Percentiles rank a stretch among this genome's conserved stretches.
Evolutionary conservation across 1,284 basidiomycete species (phyloP).

Genomic region (Peniophora sp.): DNA sequence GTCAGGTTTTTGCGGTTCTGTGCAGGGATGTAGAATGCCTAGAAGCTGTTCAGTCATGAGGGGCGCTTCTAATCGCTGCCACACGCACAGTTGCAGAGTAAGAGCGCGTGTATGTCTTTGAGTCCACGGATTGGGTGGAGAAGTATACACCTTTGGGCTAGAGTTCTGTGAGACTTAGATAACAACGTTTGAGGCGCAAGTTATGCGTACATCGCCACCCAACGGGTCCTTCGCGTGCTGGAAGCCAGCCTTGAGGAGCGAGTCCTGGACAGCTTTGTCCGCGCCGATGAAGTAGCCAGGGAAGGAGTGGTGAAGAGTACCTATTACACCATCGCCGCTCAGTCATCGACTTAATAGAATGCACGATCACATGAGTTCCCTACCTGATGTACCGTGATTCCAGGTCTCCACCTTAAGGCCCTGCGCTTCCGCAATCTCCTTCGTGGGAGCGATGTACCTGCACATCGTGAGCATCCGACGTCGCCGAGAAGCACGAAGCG

Average conservation of each 20-base stretch:
- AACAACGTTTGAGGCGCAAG: not conserved
- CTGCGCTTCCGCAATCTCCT: not conserved
- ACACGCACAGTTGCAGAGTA: not conserved
- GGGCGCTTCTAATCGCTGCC: not conserved
- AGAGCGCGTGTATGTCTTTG: not conserved
- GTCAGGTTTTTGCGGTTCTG: constrained; percentile 13
- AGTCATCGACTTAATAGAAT: too few species aligned
- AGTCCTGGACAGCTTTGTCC: not conserved
- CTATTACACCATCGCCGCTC: not conserved
- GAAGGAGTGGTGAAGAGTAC: not conserved
- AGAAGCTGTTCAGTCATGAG: constrained; percentile 11
- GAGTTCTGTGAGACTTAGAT: not conserved
- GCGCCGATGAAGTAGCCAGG: not conserved
- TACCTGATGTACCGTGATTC: not conserved
- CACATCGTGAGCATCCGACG: not conserved
- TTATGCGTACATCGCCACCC: not conserved
- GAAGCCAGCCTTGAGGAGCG: not conserved
- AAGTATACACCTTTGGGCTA: not conserved
- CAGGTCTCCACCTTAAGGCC: not conserved
- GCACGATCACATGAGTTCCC: not conserved
- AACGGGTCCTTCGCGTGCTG: constrained; percentile 4
- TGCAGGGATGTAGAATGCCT: constrained; percentile 9
- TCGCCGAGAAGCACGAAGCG: not conserved
- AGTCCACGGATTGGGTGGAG: not conserved
- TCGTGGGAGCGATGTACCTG: not conserved